A percentile compares a stretch with the other conserved stretches of the same genome.
Evolutionary conservation across 768 basidiomycete species (phyloP).

Genomic region (Infundibulicybe gibba): DNA sequence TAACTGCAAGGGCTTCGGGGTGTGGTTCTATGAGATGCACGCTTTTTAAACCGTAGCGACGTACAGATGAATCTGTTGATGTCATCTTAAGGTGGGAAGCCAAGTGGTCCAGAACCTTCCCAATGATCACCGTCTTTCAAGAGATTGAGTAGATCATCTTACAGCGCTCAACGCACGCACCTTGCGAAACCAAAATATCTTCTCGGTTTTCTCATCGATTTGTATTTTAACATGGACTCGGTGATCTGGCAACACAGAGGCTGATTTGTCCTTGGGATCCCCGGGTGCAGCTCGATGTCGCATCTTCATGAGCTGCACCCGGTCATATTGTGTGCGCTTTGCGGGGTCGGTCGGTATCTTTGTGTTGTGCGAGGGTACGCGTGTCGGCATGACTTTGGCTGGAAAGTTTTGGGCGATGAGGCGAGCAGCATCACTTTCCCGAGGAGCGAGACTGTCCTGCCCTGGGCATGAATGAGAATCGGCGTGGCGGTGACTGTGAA

Average conservation of each 20-base stretch:
- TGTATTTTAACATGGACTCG: slow-evolving; percentile 55
- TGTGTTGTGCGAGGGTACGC: slow-evolving; percentile 14
- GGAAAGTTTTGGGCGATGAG: slow-evolving; percentile 54
- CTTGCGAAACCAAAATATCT: slow-evolving; percentile 70
- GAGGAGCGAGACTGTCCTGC: slow-evolving; percentile 8
- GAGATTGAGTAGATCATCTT: background rate
- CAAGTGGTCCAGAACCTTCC: slow-evolving; percentile 60
- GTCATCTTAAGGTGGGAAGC: slow-evolving; percentile 30
- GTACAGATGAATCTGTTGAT: slow-evolving; percentile 25
- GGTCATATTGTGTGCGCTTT: slow-evolving; percentile 50
- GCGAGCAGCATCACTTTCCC: slow-evolving; percentile 45
- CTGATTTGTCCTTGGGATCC: slow-evolving; percentile 52
- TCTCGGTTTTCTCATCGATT: slow-evolving; percentile 28
- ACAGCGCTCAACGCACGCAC: slow-evolving; percentile 29
- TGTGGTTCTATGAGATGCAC: background rate
- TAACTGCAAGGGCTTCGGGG: slow-evolving; percentile 39
- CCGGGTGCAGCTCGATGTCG: slow-evolving; percentile 64
- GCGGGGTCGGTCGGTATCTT: slow-evolving; percentile 45
- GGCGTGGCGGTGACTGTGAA: slow-evolving; percentile 61
- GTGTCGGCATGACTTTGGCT: slow-evolving; percentile 15
- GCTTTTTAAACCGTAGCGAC: slow-evolving; percentile 7
- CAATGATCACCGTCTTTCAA: slow-evolving; percentile 42
- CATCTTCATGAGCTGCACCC: slow-evolving; percentile 71
- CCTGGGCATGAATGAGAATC: slow-evolving; percentile 55
- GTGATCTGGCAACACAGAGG: slow-evolving; percentile 45